These are phyloP conservation scores for Wickerhamiella pararugosa DNA, from an alignment of 1,139 yeast genomes.

Conservation along the genomic window DNA sequence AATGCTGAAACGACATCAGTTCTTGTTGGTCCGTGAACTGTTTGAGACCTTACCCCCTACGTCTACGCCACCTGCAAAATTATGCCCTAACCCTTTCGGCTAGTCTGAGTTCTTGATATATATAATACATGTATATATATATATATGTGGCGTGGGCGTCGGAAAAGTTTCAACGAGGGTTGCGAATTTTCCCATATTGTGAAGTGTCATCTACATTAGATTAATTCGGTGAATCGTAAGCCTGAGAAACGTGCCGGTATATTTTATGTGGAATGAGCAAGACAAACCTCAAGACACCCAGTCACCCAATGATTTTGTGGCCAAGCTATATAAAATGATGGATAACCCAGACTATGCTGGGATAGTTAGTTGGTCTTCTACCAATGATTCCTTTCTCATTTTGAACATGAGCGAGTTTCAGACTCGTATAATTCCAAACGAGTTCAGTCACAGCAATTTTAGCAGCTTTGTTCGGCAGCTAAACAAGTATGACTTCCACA, in stretches of 20 bases:
- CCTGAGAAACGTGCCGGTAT: background rate
- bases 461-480: constrained; percentile 89
- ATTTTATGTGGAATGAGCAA: background rate
- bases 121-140: no score
- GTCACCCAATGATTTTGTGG: constrained; percentile 13
- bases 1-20: no score
- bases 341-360: constrained; percentile 60
- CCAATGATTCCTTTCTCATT: constrained; percentile 79
- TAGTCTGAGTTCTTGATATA: no score
- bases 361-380: constrained; percentile 70
- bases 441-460: constrained; percentile 86
- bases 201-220: no score
- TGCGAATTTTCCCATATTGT: no score
- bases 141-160: no score
- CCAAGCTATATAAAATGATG: constrained; percentile 42
- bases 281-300: background rate
- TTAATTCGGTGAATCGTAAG: no score
- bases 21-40: no score
- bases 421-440: constrained; percentile 68
- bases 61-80: no score
- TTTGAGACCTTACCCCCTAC: no score
- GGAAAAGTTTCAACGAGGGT: no score
- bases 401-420: constrained; percentile 65
- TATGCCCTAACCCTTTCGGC: no score
- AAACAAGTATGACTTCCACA: constrained; percentile 94